These are phyloP conservation scores for Theobroma grandiflorum DNA, from an alignment of 441 rosid genomes.

Conservation along the genomic window DNA sequence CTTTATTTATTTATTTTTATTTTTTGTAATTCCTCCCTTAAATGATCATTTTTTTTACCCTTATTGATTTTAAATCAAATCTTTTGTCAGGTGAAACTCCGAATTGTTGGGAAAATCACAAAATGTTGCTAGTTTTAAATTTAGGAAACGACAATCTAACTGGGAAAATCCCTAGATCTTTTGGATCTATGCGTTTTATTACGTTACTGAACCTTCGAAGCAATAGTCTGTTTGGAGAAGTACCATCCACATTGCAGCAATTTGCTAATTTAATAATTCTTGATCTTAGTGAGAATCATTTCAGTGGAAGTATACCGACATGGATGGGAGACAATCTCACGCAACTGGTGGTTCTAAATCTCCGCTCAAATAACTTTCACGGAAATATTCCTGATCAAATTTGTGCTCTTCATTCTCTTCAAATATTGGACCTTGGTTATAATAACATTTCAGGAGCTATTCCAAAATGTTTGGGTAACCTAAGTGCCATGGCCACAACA, in stretches of 20 bases:
- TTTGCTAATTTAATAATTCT: neutral
- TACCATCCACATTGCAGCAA: neutral
- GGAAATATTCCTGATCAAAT: neutral
- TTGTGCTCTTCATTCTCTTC: neutral
- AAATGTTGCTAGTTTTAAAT: neutral
- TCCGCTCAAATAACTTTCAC: neutral
- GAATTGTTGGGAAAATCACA: slow-evolving; percentile 18
- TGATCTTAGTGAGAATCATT: slow-evolving; percentile 1
- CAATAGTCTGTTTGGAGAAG: slow-evolving; percentile 3
- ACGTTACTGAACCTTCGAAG: neutral
- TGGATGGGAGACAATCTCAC: neutral
- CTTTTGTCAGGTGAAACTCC: neutral
- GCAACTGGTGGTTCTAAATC: neutral
- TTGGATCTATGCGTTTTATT: neutral
- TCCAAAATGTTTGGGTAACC: neutral
- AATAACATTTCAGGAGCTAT: too few relatives aligned
- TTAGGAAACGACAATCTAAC: neutral
- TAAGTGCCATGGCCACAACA: neutral
- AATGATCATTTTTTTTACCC: too few relatives aligned
- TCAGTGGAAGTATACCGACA: neutral
- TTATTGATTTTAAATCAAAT: neutral
- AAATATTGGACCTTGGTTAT: neutral
- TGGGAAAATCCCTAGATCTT: slow-evolving; percentile 18
- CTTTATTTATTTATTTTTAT: neutral
- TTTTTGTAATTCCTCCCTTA: neutral